Evolutionary conservation across 2,329 filamentous ascomycete genomes (phyloP).

Genomic region (Hymenoscyphus repandus): DNA sequence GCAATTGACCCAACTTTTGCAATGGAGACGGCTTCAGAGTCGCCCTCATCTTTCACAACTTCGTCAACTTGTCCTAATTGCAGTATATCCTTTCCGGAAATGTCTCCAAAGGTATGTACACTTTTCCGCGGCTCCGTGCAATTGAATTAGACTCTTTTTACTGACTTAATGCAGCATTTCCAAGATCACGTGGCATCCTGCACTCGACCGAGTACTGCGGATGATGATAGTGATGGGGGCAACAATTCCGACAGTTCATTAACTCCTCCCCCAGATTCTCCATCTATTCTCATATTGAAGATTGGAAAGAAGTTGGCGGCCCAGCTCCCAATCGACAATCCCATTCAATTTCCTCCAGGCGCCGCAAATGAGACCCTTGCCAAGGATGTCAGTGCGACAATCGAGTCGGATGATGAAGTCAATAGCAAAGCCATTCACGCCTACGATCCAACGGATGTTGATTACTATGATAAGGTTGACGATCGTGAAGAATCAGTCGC

Average conservation of each 20-base stretch:
- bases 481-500: constrained; percentile 14
- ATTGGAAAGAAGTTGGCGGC: not conserved
- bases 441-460: constrained; percentile 17
- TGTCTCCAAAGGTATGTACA: constrained; percentile 8
- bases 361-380: constrained; percentile 5
- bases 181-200: constrained; percentile 27
- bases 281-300: constrained; percentile 6
- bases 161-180: constrained; percentile 26
- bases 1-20: constrained; percentile 6
- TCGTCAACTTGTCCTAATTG: constrained; percentile 11
- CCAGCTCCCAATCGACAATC: not conserved
- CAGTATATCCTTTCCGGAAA: constrained; percentile 7
- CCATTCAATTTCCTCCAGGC: constrained; percentile 7
- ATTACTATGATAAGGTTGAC: constrained; percentile 23
- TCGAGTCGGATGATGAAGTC: constrained; percentile 6
- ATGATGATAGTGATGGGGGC: constrained; percentile 9
- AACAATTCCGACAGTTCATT: constrained; percentile 20
- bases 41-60: constrained; percentile 4
- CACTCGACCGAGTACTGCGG: constrained; percentile 17
- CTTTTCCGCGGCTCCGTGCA: not conserved
- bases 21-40: constrained; percentile 4
- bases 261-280: constrained; percentile 18
- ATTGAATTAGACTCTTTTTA: constrained; percentile 5
- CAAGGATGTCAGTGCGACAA: constrained; percentile 2
- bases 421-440: constrained; percentile 10